phyloP scores from a whole-genome alignment of 768 basidiomycete genomes.

The Coprinellus aureogranulatus region DNA sequence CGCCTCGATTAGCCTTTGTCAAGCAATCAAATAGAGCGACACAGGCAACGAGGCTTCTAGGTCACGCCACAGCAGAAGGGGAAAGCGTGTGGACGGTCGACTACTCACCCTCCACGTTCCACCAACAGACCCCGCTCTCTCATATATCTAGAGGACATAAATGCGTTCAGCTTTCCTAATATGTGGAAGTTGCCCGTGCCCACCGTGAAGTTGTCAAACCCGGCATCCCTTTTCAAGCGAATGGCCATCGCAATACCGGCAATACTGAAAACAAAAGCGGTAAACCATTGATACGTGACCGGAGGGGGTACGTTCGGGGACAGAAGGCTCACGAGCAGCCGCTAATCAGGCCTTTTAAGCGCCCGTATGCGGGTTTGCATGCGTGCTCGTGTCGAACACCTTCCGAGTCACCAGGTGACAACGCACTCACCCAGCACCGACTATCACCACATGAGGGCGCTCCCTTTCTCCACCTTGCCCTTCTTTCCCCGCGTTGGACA shows the following conservation, averaged over 20 bases:
- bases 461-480: slow-evolving; percentile 10
- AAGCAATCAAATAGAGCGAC: neutral
- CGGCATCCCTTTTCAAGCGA: slow-evolving; percentile 40
- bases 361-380: too few relatives aligned
- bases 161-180: neutral
- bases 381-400: too few relatives aligned
- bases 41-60: neutral
- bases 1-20: neutral
- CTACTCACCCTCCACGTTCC: slow-evolving; percentile 56
- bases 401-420: neutral
- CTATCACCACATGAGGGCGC: slow-evolving; percentile 40
- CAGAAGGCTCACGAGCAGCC: too few relatives aligned
- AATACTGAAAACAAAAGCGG: slow-evolving; percentile 29
- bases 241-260: slow-evolving; percentile 51
- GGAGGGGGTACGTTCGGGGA: too few relatives aligned
- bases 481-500: neutral
- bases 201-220: slow-evolving; percentile 49
- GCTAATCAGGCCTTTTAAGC: too few relatives aligned
- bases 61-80: neutral
- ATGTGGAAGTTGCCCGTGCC: slow-evolving; percentile 9
- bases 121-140: slow-evolving; percentile 45
- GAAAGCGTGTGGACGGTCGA: neutral
- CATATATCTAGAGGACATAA: slow-evolving; percentile 41
- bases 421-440: slow-evolving; percentile 47
- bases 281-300: too few relatives aligned